Conservation (phyloP, 495 filamentous ascomycete species). For the Penicillium verhagenii region DNA sequence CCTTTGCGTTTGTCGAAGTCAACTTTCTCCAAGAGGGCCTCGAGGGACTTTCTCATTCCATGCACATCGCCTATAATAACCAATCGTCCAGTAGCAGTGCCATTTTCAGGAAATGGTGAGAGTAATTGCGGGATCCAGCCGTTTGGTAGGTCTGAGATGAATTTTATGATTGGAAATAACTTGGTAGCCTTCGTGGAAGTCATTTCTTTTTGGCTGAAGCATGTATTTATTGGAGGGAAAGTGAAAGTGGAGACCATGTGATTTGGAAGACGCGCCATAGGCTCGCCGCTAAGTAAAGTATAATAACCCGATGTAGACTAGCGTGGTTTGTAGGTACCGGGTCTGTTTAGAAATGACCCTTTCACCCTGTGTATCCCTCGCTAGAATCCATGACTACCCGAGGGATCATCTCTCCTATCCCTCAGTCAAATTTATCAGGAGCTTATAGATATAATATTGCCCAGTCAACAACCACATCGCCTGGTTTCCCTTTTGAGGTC, state of each 20-base stretch:
- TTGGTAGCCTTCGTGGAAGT: neutral
- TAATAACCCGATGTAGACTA: neutral
- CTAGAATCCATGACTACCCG: conserved; percentile 50
- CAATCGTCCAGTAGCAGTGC: conserved; percentile 9
- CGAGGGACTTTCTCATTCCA: conserved; percentile 22
- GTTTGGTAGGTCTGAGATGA: conserved; percentile 22
- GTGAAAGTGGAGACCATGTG: neutral
- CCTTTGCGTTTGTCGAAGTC: conserved; percentile 13
- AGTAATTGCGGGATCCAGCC: conserved; percentile 1
- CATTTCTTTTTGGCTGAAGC: neutral
- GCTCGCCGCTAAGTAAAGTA: too few relatives aligned
- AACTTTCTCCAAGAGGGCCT: conserved; percentile 17
- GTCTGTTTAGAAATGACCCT: too few relatives aligned
- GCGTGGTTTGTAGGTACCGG: neutral
- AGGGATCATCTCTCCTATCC: neutral
- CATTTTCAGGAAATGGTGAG: conserved; percentile 7
- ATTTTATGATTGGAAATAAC: conserved; percentile 21
- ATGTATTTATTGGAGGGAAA: neutral
- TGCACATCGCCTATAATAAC: conserved; percentile 24
- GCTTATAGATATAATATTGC: conserved; percentile 9
- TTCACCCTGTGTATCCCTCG: too few relatives aligned
- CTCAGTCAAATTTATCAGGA: conserved; percentile 3
- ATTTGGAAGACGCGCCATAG: neutral
- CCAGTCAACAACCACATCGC: conserved; percentile 15
- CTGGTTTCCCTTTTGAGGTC: conserved; percentile 1